A percentile compares a stretch with the other conserved stretches of the same genome.
Evolutionary conservation across 306 rosid species (phyloP).

Genomic region (Pterocarpus santalinus): DNA sequence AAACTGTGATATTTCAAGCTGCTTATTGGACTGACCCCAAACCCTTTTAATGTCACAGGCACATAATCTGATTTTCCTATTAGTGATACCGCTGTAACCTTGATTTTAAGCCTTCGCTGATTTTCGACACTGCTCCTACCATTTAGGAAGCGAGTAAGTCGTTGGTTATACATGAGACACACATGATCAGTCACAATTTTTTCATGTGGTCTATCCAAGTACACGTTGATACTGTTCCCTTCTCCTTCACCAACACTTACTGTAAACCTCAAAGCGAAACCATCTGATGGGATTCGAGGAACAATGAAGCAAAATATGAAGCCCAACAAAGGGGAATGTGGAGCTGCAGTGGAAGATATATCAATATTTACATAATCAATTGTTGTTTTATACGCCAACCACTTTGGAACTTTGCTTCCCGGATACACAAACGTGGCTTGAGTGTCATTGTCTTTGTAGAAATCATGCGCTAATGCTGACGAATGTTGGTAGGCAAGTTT

Average conservation of each 20-base stretch:
- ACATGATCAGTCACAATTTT: background rate
- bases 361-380: background rate
- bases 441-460: background rate
- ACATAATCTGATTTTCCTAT: background rate
- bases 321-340: background rate
- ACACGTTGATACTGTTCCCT: background rate
- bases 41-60: background rate
- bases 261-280: background rate
- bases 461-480: background rate
- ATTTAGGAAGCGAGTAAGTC: background rate
- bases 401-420: background rate
- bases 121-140: background rate
- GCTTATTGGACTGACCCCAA: slow-evolving; percentile 1
- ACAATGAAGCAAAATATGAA: background rate
- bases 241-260: background rate
- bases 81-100: background rate
- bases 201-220: background rate
- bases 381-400: background rate
- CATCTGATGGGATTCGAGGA: background rate
- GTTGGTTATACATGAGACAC: background rate
- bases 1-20: background rate
- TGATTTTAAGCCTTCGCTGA: background rate
- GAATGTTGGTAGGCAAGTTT: background rate
- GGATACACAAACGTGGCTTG: background rate
- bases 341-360: background rate